Evolutionary conservation across 169 alveolate species (phyloP).

Genomic region (Sarcocystis neurona): DNA sequence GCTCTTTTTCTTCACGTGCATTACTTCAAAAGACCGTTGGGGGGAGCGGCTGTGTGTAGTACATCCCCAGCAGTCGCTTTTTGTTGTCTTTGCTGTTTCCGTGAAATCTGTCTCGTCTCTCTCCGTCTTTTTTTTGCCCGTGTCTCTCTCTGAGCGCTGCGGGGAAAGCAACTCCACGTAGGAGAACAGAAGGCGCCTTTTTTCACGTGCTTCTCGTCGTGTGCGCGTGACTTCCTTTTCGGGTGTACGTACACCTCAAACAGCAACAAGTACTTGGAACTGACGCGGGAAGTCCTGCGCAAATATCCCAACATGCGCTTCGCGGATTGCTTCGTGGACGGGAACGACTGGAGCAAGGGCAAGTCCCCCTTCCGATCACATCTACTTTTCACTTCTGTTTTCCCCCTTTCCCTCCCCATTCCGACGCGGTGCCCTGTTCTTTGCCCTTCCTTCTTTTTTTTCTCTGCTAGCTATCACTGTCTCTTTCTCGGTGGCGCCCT

Average conservation of each 20-base stretch:
- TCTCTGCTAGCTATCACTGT: too few relatives aligned
- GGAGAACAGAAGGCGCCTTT: background rate
- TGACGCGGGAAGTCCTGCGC: slow-evolving; percentile 68
- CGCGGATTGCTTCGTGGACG: slow-evolving; percentile 80
- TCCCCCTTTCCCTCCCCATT: background rate
- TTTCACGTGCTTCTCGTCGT: too few relatives aligned
- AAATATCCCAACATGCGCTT: slow-evolving; percentile 85
- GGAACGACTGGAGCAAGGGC: slow-evolving; percentile 75
- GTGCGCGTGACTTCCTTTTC: background rate
- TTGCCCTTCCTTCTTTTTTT: too few relatives aligned
- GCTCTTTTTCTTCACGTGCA: too few relatives aligned
- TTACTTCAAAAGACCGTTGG: too few relatives aligned
- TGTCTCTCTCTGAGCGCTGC: background rate
- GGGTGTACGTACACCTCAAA: background rate
- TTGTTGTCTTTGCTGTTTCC: too few relatives aligned
- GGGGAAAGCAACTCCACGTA: background rate
- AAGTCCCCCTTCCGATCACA: background rate
- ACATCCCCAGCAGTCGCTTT: too few relatives aligned
- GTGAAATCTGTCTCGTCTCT: too few relatives aligned
- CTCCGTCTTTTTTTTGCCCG: too few relatives aligned
- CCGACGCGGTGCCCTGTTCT: too few relatives aligned
- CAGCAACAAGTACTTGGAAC: slow-evolving; percentile 39
- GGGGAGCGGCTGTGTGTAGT: too few relatives aligned
- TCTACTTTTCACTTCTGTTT: background rate
- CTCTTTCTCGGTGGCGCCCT: too few relatives aligned